These are phyloP conservation scores for Panaeolus cyanescens DNA, from an alignment of 768 basidiomycete species.

Conservation along the genomic window DNA sequence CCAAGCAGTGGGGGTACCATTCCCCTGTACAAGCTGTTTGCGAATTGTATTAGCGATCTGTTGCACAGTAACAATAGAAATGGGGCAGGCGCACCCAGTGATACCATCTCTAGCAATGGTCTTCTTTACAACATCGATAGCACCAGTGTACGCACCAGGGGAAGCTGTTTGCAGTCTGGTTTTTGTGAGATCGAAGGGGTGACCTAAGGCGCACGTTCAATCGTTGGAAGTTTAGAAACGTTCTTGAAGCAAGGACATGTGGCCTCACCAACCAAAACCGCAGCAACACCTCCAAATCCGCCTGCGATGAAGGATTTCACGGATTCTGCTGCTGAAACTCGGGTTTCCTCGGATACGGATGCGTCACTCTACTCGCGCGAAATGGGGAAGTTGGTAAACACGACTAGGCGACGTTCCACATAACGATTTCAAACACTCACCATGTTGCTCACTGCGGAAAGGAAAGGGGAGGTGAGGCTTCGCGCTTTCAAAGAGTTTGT, in stretches of 20 bases:
- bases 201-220: conserved; percentile 52
- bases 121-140: conserved; percentile 91
- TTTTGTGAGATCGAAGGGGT: conserved; percentile 97
- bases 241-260: not conserved
- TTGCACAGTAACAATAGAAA: not conserved
- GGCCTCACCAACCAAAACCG: conserved; percentile 87
- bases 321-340: conserved; percentile 45
- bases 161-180: conserved; percentile 93
- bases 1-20: conserved; percentile 93
- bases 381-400: not conserved
- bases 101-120: conserved; percentile 89
- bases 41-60: conserved; percentile 8
- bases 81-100: conserved; percentile 60
- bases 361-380: conserved; percentile 36
- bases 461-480: not conserved
- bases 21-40: conserved; percentile 78
- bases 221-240: not conserved
- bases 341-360: conserved; percentile 34
- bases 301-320: conserved; percentile 90
- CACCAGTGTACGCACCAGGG: conserved; percentile 87
- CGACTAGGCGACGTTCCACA: not conserved
- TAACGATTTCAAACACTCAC: not conserved
- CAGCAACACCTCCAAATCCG: conserved; percentile 86
- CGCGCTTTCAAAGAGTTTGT: not conserved
- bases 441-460: not conserved